These are phyloP conservation scores for Ogataea siamensis DNA, from an alignment of 805 yeast species.

Conservation along the genomic window DNA sequence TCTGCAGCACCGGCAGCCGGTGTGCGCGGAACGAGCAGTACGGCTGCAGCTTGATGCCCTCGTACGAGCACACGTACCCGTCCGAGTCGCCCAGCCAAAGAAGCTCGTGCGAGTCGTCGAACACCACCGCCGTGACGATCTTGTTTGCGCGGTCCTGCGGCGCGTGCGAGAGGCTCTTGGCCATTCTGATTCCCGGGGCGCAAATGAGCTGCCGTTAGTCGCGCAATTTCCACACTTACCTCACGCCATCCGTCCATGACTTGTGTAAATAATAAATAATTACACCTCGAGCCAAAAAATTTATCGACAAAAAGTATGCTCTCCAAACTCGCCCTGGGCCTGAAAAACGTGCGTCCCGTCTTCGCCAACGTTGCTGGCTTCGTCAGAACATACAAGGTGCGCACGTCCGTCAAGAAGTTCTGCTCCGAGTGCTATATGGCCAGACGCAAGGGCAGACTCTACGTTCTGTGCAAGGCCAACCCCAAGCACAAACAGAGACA, in stretches of 20 bases:
- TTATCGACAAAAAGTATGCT: conserved; percentile 21
- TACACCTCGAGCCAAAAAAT: conserved; percentile 13
- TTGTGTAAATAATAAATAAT: neutral
- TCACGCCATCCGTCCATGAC: conserved; percentile 53
- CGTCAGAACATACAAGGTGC: conserved; percentile 80
- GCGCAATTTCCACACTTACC: conserved; percentile 32
- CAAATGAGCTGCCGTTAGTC: conserved; percentile 32
- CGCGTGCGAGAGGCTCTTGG: conserved; percentile 23
- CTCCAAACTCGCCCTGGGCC: conserved; percentile 29
- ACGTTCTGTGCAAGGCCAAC: conserved; percentile 89
- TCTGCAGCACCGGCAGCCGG: conserved; percentile 45
- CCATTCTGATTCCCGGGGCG: conserved; percentile 27
- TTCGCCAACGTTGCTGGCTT: conserved; percentile 19
- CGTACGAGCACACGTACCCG: conserved; percentile 46
- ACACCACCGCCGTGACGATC: conserved; percentile 38
- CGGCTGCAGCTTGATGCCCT: conserved; percentile 47
- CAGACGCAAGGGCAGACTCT: conserved; percentile 91
- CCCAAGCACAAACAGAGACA: conserved; percentile 95
- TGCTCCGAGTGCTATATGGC: conserved; percentile 91
- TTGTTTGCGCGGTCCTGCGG: conserved; percentile 21
- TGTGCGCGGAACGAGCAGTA: conserved; percentile 62
- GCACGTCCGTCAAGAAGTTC: conserved; percentile 89
- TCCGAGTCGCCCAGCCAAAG: conserved; percentile 81
- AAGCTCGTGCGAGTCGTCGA: conserved; percentile 73
- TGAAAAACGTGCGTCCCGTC: conserved; percentile 21